phyloP scores from a whole-genome alignment of 768 basidiomycete genomes.

The Roridomyces roridus region DNA sequence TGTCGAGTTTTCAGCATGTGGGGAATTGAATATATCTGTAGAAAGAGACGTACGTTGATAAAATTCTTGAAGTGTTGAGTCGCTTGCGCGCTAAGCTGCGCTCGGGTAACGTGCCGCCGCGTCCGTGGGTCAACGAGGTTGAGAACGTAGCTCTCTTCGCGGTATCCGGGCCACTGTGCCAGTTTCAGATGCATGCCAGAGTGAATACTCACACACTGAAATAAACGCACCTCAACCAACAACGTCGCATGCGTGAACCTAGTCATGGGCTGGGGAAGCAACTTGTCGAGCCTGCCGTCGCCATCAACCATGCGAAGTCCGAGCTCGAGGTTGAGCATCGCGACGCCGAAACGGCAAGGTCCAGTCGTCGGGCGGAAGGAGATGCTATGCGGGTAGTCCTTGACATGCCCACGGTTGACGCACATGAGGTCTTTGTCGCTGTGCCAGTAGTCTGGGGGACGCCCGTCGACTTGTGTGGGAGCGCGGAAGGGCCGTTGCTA shows the following conservation, averaged over 20 bases:
- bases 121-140: constrained; percentile 15
- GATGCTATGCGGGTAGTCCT: constrained; percentile 6
- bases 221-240: constrained; percentile 9
- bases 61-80: constrained; percentile 21
- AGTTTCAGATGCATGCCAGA: neutral
- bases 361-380: constrained; percentile 14
- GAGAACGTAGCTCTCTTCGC: constrained; percentile 10
- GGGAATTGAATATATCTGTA: neutral
- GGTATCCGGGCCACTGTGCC: constrained; percentile 22
- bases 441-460: constrained; percentile 23
- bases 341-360: constrained; percentile 20
- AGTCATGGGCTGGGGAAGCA: neutral
- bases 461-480: constrained; percentile 16
- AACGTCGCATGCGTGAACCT: constrained; percentile 4
- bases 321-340: constrained; percentile 18
- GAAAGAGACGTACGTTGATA: constrained; percentile 2
- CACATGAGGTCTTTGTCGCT: constrained; percentile 9
- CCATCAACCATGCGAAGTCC: constrained; percentile 1
- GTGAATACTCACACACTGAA: no score
- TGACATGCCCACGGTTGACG: neutral
- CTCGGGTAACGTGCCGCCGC: constrained; percentile 15
- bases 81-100: constrained; percentile 10
- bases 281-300: neutral
- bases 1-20: neutral
- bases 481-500: neutral